A percentile compares a stretch with the other conserved stretches of the same genome.
Evolutionary conservation across 345 rosid species (phyloP).

Genomic region (Brassica cretica): DNA sequence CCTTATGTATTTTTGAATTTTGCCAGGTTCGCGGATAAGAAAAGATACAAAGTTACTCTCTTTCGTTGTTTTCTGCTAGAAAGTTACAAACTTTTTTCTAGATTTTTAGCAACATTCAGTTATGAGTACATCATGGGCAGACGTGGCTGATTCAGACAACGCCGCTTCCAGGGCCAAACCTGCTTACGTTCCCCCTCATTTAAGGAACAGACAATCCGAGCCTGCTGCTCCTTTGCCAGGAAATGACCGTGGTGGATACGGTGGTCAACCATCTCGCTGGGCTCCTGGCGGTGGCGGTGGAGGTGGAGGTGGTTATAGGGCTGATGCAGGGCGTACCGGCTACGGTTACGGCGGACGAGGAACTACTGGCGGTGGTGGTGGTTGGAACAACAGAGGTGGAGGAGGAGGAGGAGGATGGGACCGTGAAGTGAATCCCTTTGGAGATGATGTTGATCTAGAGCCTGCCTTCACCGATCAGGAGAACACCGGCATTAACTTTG

Average conservation of each 20-base stretch:
- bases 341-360: conserved; percentile 46
- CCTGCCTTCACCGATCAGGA: conserved; percentile 58
- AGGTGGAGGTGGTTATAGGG: conserved; percentile 40
- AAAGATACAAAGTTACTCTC: conserved; percentile 25
- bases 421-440: conserved; percentile 93
- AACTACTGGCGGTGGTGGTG: conserved; percentile 55
- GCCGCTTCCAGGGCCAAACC: conserved; percentile 47
- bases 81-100: conserved; percentile 21
- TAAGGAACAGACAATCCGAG: conserved; percentile 66
- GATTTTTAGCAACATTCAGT: conserved; percentile 34
- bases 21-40: conserved; percentile 27
- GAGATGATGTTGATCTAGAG: conserved; percentile 55
- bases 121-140: conserved; percentile 94
- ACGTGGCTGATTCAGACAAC: conserved; percentile 89
- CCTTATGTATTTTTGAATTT: background rate
- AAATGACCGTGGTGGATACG: conserved; percentile 45
- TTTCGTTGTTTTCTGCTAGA: conserved; percentile 1
- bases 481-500: conserved; percentile 85
- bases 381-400: conserved; percentile 53
- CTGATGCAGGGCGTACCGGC: conserved; percentile 34
- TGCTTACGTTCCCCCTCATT: conserved; percentile 85
- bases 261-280: conserved; percentile 60
- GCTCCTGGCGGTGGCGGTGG: conserved; percentile 39
- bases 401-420: conserved; percentile 90
- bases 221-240: conserved; percentile 53